Evolutionary conservation across 2,329 filamentous ascomycete genomes (phyloP), one percentile per base, ranked within the genome.

Genomic region (Neurospora sp.): DNA sequence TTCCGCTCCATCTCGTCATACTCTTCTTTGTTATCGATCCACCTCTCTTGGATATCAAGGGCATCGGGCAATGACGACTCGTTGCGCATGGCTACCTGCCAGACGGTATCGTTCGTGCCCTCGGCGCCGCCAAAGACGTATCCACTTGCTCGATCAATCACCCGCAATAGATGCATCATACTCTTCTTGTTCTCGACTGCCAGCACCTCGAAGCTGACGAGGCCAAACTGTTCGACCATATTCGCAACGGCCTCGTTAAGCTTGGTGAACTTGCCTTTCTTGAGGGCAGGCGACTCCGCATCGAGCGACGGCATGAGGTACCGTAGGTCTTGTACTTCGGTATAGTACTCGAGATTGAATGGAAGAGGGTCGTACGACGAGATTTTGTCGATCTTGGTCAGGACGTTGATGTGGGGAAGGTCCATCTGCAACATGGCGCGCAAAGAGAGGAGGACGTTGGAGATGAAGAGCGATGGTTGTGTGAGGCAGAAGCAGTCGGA

Each of bases 391-490:
- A 99, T 97, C 82, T 99, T 99, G 70, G 94, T 97, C 36, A 99
- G 87, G 72, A 99, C 92, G 77, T 99, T 99, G 74, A 99, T 85
- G 78, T 97, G 93, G 0, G 96, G 93, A 72, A 98, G 91, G 77
- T 98, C 96, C 87, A 99, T 95, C 81, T 98, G 96, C 68, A 99
- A 89, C 95, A 99, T 99, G 75, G 93, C 94, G 74, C 96, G 91
- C 73, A 99, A 88, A 69, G 93, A 95, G 33, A 99, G 89, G 70
- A 99, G 89, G 70, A 99, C 86, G 75, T 96, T 96, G 74, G 95
- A 97, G 71, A 99, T 91, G 81, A 97, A 99, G 71, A 98, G 87
- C 3, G 94, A 97, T 0, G 96, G 96, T 71, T 96, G 89, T 0
- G 94, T 97, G 37, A 98, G 86, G 79, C 93, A 95, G 78, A 97